Base-by-base conservation (phyloP, 495 filamentous ascomycete genomes). In the Margaritispora aquatica region DNA sequence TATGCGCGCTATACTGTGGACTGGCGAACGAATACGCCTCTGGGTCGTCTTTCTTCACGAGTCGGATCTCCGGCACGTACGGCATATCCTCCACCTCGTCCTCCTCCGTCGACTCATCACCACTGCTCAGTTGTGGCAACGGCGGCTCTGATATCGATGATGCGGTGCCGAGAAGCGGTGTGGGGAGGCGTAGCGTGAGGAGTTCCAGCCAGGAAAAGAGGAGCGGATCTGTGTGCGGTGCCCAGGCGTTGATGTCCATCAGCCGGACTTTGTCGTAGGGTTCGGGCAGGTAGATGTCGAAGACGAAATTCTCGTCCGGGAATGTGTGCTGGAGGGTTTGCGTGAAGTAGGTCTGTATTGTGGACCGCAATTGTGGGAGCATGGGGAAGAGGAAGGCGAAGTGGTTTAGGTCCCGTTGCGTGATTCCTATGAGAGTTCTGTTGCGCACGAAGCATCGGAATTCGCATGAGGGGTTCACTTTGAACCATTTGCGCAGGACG, bases 171-270 rank as follows among this genome's bases (percentile, higher is more conserved):
- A 80, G 64, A 10, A 81, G 51, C 7, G 75, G 71, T 26, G 69
- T 55, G 11, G 80, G 83, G 19, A 88, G 84, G 23, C 81, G 74
- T 75, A 90, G 80, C 0, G 75, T 81, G 63, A 99, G 69, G 19
- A 99, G 77, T 73, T 97, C 95, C 57, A 87, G 59, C 94, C 94
- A 99, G 53, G 84, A 86, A 68, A 97, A 99, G 17, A 97, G 74
- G 47, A 97, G 69, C 10, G 89, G 84, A 69, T 99, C 94, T 0
- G 94, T 99, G 56, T 90, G 72, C 53, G 82, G 84, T 11, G 94
- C 95, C 89, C 94, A 99, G 0, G 94, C 90, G 63, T 99, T 97
- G 54, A 99, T 85, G 69, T 99, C 94, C 31, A 97, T 84, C 24
- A 99, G 74, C 76, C 92, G 87, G 0, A 95, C 90, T 21, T 85